A percentile compares a stretch with the other conserved stretches of the same genome.
Evolutionary conservation across 108 stramenopile species (phyloP).

Genomic region (Pseudonitzschia pungens): DNA sequence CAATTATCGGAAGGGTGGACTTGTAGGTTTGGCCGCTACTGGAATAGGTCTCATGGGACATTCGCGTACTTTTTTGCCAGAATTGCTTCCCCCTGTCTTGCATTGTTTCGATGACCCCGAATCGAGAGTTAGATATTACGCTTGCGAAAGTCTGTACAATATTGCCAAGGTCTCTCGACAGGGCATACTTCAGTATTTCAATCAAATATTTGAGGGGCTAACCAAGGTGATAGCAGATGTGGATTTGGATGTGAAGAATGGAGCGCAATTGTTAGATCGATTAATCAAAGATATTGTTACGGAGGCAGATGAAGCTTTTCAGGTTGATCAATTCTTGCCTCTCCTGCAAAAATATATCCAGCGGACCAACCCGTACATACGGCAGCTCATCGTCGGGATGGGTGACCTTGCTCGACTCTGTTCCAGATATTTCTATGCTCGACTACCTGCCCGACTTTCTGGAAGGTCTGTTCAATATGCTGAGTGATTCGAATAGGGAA

Average conservation of each 20-base stretch:
- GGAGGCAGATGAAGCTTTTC: conserved; percentile 86
- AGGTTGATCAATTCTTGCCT: conserved; percentile 94
- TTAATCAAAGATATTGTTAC: conserved; percentile 96
- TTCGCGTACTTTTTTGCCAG: conserved; percentile 69
- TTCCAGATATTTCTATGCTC: conserved; percentile 96
- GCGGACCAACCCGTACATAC: conserved; percentile 94
- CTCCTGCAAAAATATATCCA: conserved; percentile 95
- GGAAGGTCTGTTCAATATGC: conserved; percentile 97
- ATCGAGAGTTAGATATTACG: conserved; percentile 95
- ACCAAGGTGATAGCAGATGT: conserved; percentile 96
- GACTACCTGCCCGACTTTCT: conserved; percentile 95
- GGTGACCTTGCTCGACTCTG: conserved; percentile 95
- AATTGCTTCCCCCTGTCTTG: conserved; percentile 92
- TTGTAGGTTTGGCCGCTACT: conserved; percentile 95
- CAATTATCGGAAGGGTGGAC: conserved; percentile 97
- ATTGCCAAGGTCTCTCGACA: conserved; percentile 96
- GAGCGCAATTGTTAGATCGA: conserved; percentile 93
- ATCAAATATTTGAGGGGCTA: conserved; percentile 94
- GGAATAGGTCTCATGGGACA: conserved; percentile 91
- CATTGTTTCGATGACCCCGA: conserved; percentile 99
- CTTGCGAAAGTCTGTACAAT: conserved; percentile 97
- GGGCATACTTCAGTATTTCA: conserved; percentile 85
- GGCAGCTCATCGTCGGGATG: conserved; percentile 96
- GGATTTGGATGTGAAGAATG: conserved; percentile 98
- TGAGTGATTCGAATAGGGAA: conserved; percentile 94